Evolutionary conservation across 1,284 basidiomycete species (phyloP).

Genomic region (Cryptococcus sp.): DNA sequence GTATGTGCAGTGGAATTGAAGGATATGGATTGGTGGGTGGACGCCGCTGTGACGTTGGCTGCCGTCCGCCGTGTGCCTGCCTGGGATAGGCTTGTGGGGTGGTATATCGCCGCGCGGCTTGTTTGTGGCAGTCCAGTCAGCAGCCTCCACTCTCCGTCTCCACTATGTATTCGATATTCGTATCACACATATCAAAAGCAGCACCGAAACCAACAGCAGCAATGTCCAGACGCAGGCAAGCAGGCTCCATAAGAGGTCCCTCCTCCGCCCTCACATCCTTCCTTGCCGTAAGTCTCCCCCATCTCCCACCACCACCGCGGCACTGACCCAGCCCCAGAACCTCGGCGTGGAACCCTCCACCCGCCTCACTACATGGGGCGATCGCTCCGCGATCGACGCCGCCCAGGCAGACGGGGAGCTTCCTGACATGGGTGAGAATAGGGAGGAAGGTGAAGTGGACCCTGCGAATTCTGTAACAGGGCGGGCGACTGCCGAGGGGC

Average conservation of each 20-base stretch:
- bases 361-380: conserved; percentile 35
- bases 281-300: conserved; percentile 62
- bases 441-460: conserved; percentile 19
- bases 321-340: conserved; percentile 24
- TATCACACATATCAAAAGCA: no score
- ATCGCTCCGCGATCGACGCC: conserved; percentile 16
- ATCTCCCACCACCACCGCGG: no score
- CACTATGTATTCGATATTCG: not conserved
- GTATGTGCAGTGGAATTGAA: conserved; percentile 3
- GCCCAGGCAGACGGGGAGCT: conserved; percentile 7
- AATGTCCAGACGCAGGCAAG: conserved; percentile 31
- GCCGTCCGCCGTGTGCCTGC: not conserved
- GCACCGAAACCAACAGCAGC: not conserved
- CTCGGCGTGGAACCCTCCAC: conserved; percentile 45
- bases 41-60: not conserved
- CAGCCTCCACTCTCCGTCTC: conserved; percentile 6
- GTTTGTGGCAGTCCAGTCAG: not conserved
- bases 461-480: conserved; percentile 39
- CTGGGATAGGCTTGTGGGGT: not conserved
- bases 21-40: conserved; percentile 5
- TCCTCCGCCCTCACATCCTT: conserved; percentile 90
- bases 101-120: not conserved
- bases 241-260: conserved; percentile 67
- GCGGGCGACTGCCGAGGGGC: conserved; percentile 32
- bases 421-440: conserved; percentile 16